Evolutionary conservation across 208 protist genomes (phyloP).

Genomic region (Trichomonas gallinae): DNA sequence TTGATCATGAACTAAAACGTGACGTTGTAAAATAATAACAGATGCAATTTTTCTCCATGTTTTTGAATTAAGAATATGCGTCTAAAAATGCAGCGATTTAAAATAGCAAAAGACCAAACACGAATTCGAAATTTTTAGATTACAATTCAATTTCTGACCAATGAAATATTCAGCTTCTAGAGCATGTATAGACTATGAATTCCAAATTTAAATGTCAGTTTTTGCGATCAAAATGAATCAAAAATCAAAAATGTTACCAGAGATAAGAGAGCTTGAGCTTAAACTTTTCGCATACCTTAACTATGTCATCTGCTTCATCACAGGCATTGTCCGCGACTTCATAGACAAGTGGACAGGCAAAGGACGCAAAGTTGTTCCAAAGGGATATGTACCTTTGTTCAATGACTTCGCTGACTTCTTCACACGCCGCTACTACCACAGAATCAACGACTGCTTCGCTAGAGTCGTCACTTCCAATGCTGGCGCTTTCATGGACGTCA

Average conservation of each 20-base stretch:
- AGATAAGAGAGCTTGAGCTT: background rate
- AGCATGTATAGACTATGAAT: too few relatives aligned
- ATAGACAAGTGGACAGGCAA: background rate
- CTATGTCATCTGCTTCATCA: background rate
- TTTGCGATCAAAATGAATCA: background rate
- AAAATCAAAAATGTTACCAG: background rate
- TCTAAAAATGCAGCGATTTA: too few relatives aligned
- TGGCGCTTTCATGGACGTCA: constrained; percentile 12
- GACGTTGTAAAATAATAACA: too few relatives aligned
- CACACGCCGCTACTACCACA: constrained; percentile 34
- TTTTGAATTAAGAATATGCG: too few relatives aligned
- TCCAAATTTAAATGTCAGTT: too few relatives aligned
- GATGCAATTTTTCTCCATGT: too few relatives aligned
- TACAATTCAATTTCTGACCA: too few relatives aligned
- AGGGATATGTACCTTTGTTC: background rate
- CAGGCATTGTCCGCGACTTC: background rate
- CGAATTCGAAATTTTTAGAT: too few relatives aligned
- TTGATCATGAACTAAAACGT: too few relatives aligned
- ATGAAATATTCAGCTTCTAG: too few relatives aligned
- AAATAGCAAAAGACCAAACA: too few relatives aligned
- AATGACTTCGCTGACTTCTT: constrained; percentile 36
- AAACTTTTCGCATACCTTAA: background rate
- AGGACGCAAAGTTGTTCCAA: background rate
- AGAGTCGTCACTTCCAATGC: constrained; percentile 37
- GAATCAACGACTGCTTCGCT: constrained; percentile 40